phyloP scores from a whole-genome alignment of 1,284 basidiomycete genomes.

The Trichosporon asahii region DNA sequence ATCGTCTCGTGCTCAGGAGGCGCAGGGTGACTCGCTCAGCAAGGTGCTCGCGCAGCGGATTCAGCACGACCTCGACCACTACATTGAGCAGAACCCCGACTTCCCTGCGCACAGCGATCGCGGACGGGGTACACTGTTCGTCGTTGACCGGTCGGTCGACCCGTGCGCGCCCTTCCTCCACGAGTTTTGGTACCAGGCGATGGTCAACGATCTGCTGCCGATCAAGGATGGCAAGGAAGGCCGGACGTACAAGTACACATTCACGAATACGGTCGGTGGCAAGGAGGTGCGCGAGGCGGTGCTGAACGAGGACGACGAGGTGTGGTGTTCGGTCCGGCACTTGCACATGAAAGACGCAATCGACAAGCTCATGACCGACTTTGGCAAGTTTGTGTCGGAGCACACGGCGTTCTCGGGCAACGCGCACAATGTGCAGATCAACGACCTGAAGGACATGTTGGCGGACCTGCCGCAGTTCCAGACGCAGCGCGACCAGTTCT shows the following conservation, averaged over 20 bases:
- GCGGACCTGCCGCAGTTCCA: conserved; percentile 92
- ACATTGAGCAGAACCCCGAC: conserved; percentile 77
- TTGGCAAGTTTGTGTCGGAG: conserved; percentile 87
- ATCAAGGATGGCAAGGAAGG: conserved; percentile 74
- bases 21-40: conserved; percentile 59
- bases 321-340: conserved; percentile 90
- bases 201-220: conserved; percentile 89
- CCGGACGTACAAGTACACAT: conserved; percentile 75
- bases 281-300: conserved; percentile 82
- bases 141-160: conserved; percentile 96
- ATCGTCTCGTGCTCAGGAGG: conserved; percentile 38
- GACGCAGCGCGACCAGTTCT: conserved; percentile 92
- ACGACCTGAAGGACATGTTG: conserved; percentile 99
- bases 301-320: conserved; percentile 77
- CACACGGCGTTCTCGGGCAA: conserved; percentile 75
- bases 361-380: conserved; percentile 90
- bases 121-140: conserved; percentile 77
- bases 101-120: conserved; percentile 59
- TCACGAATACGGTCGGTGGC: conserved; percentile 70
- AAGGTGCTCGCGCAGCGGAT: conserved; percentile 78
- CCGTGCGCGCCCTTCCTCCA: conserved; percentile 84
- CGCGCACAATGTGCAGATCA: conserved; percentile 70
- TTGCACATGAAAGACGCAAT: conserved; percentile 99
- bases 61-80: conserved; percentile 74
- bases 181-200: conserved; percentile 99